These are phyloP conservation scores for Penicillium sp. DNA, from an alignment of 2,329 filamentous ascomycete genomes.

Conservation along the genomic window DNA sequence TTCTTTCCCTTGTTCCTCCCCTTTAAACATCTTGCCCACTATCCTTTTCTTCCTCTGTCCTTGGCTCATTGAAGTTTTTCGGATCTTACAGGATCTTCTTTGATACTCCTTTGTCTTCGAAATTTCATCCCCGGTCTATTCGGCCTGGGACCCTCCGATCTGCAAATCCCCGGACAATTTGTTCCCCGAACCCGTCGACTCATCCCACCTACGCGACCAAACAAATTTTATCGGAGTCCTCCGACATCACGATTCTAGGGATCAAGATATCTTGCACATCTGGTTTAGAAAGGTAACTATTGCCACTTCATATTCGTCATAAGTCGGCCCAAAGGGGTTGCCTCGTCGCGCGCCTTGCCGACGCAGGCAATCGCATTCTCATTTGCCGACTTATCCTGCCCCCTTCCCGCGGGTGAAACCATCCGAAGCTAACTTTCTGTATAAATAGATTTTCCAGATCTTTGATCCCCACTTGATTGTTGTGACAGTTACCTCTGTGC, in stretches of 20 bases:
- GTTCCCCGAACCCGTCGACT: slow-evolving; percentile 18
- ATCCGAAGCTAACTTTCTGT: slow-evolving; percentile 8
- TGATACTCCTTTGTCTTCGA: slow-evolving; percentile 4
- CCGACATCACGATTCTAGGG: not conserved
- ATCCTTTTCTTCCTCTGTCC: not conserved
- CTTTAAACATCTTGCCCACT: slow-evolving; percentile 5
- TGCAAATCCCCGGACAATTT: slow-evolving; percentile 11
- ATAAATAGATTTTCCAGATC: slow-evolving; percentile 4
- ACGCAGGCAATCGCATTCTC: slow-evolving; percentile 5
- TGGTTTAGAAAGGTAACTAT: not conserved
- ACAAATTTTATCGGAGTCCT: not conserved
- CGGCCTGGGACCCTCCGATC: slow-evolving; percentile 10
- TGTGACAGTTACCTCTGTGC: slow-evolving; percentile 12
- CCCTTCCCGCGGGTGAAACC: not conserved
- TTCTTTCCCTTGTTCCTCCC: not conserved
- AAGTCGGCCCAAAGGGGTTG: slow-evolving; percentile 3
- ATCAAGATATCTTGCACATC: not conserved
- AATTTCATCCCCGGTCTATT: slow-evolving; percentile 3
- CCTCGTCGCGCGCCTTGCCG: slow-evolving; percentile 16
- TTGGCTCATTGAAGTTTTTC: not conserved
- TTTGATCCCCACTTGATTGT: slow-evolving; percentile 6
- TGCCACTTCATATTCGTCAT: not conserved
- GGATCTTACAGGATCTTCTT: not conserved
- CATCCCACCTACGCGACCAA: slow-evolving; percentile 9
- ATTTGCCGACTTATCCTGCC: slow-evolving; percentile 12